Evolutionary conservation across 768 basidiomycete genomes (phyloP), one percentile per base, ranked within the genome.

Genomic region (Tricholoma bakamatsutake): DNA sequence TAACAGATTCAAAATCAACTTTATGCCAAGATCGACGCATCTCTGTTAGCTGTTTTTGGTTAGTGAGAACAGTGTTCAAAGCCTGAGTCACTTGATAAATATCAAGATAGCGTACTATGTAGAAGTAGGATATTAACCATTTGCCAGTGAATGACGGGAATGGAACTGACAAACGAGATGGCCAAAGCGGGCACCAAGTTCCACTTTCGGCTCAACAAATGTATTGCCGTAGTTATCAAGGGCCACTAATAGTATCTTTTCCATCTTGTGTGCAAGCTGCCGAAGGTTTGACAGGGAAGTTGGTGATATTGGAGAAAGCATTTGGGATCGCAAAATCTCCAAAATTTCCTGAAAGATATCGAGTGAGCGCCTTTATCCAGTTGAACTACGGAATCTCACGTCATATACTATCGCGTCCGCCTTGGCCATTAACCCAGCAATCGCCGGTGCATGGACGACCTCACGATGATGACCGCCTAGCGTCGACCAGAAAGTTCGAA

Each of bases 1-100:
- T 82, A 54, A 94, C 90, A 28, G 89, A 90, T 68, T 93, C 90
- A 61, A 94, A 93, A 66, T 94, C 90, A 43, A 94, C 83, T 69
- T 88, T 89, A 58, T 81, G 77, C 91, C 93, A 94, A 21, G 92
- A 90, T 54, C 86, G 80, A 49, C 87, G 86, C 90, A 94, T 93
- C 59, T 93, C 91, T 4, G 76, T 67, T 57, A 93, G 78, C 66
- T 92, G 90, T 67, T 91, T 91, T 70, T 84, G 87, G 68, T 90
- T 93, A 34, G 87, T 89, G 50, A 93, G 79, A 56, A 94, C 90
- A n/a, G 90, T 90, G 62, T 82, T 87, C 52, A 94, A 74, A 12
- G 92, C 92, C 65, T 93, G 90, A 0, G 91, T 92, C 52, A 94
- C 90, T 70, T 93, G 92, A 67, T 90, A 93, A 53, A 94, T 93